Conservation (phyloP, 2,329 filamentous ascomycete species). For the Gnomoniopsis smithogilvyi region DNA sequence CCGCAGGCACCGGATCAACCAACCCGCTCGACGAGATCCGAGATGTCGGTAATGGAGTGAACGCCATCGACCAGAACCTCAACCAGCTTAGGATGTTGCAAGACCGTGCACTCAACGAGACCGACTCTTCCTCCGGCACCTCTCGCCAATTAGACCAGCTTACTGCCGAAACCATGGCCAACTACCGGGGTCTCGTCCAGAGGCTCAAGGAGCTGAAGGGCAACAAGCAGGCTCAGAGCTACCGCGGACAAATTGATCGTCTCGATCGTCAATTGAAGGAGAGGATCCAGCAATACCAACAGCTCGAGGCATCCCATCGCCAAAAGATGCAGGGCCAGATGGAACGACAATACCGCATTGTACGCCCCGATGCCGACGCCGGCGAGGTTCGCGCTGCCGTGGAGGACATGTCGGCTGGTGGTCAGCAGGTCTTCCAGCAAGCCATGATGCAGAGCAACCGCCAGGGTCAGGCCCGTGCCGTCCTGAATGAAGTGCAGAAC, state of each 20-base stretch:
- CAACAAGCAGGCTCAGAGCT: slow-evolving; percentile 68
- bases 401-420: slow-evolving; percentile 64
- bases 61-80: slow-evolving; percentile 69
- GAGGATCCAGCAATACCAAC: slow-evolving; percentile 79
- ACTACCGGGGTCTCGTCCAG: slow-evolving; percentile 75
- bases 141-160: slow-evolving; percentile 70
- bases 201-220: slow-evolving; percentile 81
- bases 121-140: slow-evolving; percentile 66
- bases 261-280: slow-evolving; percentile 77
- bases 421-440: slow-evolving; percentile 83
- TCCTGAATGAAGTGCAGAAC: slow-evolving; percentile 74
- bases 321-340: slow-evolving; percentile 80
- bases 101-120: slow-evolving; percentile 68
- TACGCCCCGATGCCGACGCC: slow-evolving; percentile 75
- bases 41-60: slow-evolving; percentile 74
- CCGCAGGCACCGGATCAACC: slow-evolving; percentile 48
- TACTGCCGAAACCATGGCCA: slow-evolving; percentile 75
- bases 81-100: slow-evolving; percentile 70
- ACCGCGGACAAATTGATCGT: slow-evolving; percentile 79
- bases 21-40: slow-evolving; percentile 81
- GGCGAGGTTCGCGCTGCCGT: slow-evolving; percentile 75
- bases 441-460: slow-evolving; percentile 79
- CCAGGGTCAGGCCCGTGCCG: slow-evolving; percentile 75
- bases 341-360: slow-evolving; percentile 86
- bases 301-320: slow-evolving; percentile 75